Conservation (phyloP, 352 stramenopile genomes). For the Pythium aristosporum region DNA sequence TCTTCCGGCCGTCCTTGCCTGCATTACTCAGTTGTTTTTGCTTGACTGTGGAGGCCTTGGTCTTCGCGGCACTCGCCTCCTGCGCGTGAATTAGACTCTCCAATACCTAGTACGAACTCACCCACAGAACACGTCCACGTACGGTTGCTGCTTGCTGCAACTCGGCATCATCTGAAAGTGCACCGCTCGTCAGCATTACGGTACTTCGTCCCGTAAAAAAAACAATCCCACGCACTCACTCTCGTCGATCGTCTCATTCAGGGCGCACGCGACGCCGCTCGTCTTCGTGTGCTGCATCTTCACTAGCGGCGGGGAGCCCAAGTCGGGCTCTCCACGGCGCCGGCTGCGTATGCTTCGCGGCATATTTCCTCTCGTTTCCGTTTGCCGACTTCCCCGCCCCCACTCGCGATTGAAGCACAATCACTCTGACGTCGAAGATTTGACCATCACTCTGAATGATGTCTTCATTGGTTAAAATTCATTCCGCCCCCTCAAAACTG, state of each 20-base stretch:
- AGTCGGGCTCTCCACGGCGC: not conserved
- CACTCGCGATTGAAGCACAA: constrained; percentile 18
- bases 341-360: not conserved
- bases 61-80: not conserved
- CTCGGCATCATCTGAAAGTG: constrained; percentile 10
- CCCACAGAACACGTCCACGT: not conserved
- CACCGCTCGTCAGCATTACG: constrained; percentile 2
- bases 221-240: constrained; percentile 4
- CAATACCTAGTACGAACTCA: not conserved
- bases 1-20: constrained; percentile 1
- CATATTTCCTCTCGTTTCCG: not conserved
- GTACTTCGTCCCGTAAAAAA: not conserved
- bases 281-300: not conserved
- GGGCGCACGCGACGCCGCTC: constrained; percentile 12
- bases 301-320: not conserved
- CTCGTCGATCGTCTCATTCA: constrained; percentile 27
- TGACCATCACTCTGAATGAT: constrained; percentile 13
- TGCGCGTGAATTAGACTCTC: not conserved
- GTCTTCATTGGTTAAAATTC: constrained; percentile 3
- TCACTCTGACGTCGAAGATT: constrained; percentile 9
- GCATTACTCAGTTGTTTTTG: not conserved
- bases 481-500: not conserved
- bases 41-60: not conserved
- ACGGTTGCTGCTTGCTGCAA: constrained; percentile 2
- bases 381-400: not conserved